Base-by-base conservation (phyloP, 2,329 filamentous ascomycete genomes). In the Paramyrothecium sp. region DNA sequence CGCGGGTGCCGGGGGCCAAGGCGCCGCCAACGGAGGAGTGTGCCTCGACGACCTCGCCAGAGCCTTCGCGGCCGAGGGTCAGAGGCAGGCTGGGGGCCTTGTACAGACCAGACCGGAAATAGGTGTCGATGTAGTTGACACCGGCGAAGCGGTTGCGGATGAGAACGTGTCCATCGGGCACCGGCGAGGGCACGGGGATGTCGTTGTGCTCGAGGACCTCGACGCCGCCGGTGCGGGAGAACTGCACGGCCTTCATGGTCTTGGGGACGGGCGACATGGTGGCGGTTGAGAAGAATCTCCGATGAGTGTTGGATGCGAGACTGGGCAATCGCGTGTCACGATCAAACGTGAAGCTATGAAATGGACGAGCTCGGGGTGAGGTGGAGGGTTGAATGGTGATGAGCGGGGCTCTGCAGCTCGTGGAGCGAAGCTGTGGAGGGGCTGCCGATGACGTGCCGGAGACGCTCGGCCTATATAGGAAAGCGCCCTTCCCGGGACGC, bases 41-140 rank as follows among this genome's bases (percentile, higher is more conserved):
- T 2, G 84, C 68, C 26, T 87, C 79, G 46, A 87, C 85, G 61
- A 97, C 76, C 46, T 82, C 86, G 59, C 93, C 92, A 57, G 86
- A 83, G 58, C 82, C 90, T 78, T 97, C 93, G 66, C 89, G 88
- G 60, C 93, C 92, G 20, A 94, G 87, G 53, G 88, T 87, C 65
- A 90, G 83, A 4, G 92, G 93, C 65, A 90, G 86, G 2, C 58
- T 49, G 1, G 89, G 81, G 1, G 87, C 78, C 12, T 81, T 77
- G 79, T 97, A 97, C 53, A 96, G 84, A 12, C 93, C 93, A 13
- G 83, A 86, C 71, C 93, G 91, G 83, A 93, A 96, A 76, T 97
- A 96, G 44, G 79, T 96, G 74, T 97, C 93, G 67, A 97, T 96
- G 76, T 84, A 97, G 76, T 97, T 97, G 60, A 97, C 79, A 58